These are phyloP conservation scores for Pythium angustatum DNA, from an alignment of 352 stramenopile genomes.

Conservation along the genomic window DNA sequence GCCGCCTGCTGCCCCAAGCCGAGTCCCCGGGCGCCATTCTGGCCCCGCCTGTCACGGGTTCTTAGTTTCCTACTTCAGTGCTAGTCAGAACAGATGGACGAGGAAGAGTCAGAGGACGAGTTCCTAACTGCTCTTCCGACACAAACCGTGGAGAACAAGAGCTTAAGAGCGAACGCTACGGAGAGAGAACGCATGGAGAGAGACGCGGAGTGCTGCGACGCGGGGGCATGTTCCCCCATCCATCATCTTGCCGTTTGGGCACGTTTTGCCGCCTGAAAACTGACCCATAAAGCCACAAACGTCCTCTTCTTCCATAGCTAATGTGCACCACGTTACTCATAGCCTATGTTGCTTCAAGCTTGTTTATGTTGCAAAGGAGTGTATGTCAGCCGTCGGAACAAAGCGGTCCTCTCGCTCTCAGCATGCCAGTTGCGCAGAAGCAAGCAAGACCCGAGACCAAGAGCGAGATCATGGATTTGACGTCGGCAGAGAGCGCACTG, in stretches of 20 bases:
- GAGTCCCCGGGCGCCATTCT: no score
- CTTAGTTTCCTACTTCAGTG: no score
- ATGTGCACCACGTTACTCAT: background rate
- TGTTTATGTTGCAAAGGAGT: constrained; percentile 5
- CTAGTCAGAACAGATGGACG: no score
- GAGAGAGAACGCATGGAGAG: background rate
- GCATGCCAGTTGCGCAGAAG: background rate
- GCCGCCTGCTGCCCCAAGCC: no score
- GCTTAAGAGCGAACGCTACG: no score
- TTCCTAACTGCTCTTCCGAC: no score
- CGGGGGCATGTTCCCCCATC: background rate
- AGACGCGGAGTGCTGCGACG: background rate
- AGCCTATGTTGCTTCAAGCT: background rate
- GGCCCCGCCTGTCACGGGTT: no score
- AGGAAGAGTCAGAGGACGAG: no score
- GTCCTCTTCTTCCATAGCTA: background rate
- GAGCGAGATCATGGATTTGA: constrained; percentile 58
- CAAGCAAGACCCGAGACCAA: background rate
- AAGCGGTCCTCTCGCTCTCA: background rate
- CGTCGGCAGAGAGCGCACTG: constrained; percentile 60
- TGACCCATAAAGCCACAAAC: no score
- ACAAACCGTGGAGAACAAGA: no score
- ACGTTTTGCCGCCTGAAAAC: no score
- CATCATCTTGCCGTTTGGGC: background rate
- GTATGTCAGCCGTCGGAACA: background rate